Base-by-base conservation (phyloP, 2,329 filamentous ascomycete genomes). In the Fragosphaeria purpurea region DNA sequence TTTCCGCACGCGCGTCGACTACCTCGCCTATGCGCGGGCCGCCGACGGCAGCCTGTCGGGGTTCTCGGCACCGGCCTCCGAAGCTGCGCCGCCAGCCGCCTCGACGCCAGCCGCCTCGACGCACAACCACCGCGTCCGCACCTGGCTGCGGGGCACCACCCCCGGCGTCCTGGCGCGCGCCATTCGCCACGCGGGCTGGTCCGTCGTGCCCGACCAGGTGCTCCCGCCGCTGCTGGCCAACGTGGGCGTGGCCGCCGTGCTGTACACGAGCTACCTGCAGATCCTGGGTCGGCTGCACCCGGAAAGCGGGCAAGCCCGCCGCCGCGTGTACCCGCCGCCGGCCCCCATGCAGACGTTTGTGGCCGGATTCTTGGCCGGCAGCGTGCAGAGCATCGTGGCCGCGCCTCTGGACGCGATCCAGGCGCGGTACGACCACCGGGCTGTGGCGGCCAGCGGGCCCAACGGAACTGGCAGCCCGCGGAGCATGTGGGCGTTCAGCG, bases 1-100 rank as follows among this genome's bases (percentile, higher is more conserved):
- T 64, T 95, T 96, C 68, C 80, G 88, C 54, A 90, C 87, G 1
- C 75, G 90, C 52, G 88, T 96, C 56, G 90, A 96, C 71, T 95
- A 89, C 58, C 72, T 81, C 13, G 76, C 76, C 2, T 81, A 79
- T 54, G 78, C 77, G 3, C 70, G 78, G 33, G 71, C 64, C 12
- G 62, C 80, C 4, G 38, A 53, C 41, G 53, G 52, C 31, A 46
- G 12, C 33, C 40, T 48, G 7, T 44, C 43, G 46, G 31, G 35
- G 32, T n/a, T 13, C 35, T 12, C 30, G 8, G 32, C 8, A n/a
- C 48, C 32, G 13, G 35, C 51, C 31, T 33, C 48, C 22, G 58
- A 60, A 3, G 59, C 64, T 4, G 59, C 61, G 35, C 11, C 48
- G 22, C 22, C 22, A 22, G 49, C 35, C 11, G 35, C 35, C 35